Conservation (phyloP, 768 basidiomycete genomes). For the Suillus spraguei region DNA sequence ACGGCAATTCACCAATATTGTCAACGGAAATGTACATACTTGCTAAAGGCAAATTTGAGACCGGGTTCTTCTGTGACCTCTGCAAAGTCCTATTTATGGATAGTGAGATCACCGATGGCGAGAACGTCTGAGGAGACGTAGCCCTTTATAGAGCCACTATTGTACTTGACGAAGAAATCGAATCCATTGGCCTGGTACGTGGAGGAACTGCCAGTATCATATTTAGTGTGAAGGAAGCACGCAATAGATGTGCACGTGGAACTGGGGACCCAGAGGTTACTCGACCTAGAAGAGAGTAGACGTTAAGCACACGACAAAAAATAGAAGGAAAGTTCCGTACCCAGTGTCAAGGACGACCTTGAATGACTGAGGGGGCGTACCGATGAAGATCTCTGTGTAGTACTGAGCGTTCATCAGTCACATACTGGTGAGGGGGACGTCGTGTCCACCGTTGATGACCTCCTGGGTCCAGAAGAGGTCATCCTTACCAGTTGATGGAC, state of each 20-base stretch:
- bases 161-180: constrained; percentile 89
- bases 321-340: constrained; percentile 35
- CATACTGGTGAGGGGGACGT: constrained; percentile 88
- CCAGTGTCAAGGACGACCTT: constrained; percentile 96
- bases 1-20: background rate
- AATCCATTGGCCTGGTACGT: constrained; percentile 91
- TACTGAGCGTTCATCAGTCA: constrained; percentile 93
- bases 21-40: constrained; percentile 50
- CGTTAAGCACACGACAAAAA: constrained; percentile 6
- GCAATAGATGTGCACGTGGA: constrained; percentile 81
- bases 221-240: constrained; percentile 94
- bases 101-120: constrained; percentile 77
- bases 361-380: constrained; percentile 85
- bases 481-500: constrained; percentile 51
- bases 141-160: constrained; percentile 95
- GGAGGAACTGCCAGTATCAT: constrained; percentile 76
- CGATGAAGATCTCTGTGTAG: constrained; percentile 86
- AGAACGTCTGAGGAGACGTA: constrained; percentile 87
- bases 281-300: constrained; percentile 53
- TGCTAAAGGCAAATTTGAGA: constrained; percentile 95
- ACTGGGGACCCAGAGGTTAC: constrained; percentile 95
- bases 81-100: constrained; percentile 84
- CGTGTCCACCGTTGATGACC: constrained; percentile 71
- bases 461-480: constrained; percentile 84
- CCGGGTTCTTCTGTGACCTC: constrained; percentile 97